A percentile compares a stretch with the other conserved stretches of the same genome.
Conservation (phyloP, 345 rosid species). For the Melaleuca quinquenervia region DNA sequence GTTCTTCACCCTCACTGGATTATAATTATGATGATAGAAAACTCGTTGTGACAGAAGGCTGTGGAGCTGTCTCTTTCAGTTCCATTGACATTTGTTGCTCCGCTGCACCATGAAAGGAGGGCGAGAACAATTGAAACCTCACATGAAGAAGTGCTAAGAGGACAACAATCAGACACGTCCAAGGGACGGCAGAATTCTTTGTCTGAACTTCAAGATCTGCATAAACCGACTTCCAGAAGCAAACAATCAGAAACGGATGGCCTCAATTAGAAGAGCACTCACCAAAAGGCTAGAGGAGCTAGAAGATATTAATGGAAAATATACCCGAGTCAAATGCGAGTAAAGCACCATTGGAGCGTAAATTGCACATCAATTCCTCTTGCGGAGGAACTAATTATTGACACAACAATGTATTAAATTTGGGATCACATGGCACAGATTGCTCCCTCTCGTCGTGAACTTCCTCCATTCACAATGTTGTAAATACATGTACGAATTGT, state of each 20-base stretch:
- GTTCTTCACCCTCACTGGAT: neutral
- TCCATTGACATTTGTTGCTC: neutral
- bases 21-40: neutral
- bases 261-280: neutral
- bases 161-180: neutral
- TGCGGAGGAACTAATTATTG: neutral
- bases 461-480: neutral
- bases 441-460: neutral
- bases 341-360: neutral
- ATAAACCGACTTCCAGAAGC: neutral
- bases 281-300: neutral
- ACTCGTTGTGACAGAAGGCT: neutral
- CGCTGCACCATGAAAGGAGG: neutral
- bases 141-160: neutral
- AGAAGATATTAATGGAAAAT: neutral
- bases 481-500: neutral
- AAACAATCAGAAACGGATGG: neutral
- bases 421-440: neutral
- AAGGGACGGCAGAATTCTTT: neutral
- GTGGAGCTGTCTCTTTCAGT: neutral
- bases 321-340: neutral
- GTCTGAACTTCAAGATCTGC: neutral
- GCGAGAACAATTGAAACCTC: too few species aligned
- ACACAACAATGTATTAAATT: neutral
- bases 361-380: neutral